Percentiles rank a stretch among this genome's conserved stretches.
These are phyloP conservation scores for Xylaria nigripes DNA, from an alignment of 495 filamentous ascomycete species.

Conservation along the genomic window DNA sequence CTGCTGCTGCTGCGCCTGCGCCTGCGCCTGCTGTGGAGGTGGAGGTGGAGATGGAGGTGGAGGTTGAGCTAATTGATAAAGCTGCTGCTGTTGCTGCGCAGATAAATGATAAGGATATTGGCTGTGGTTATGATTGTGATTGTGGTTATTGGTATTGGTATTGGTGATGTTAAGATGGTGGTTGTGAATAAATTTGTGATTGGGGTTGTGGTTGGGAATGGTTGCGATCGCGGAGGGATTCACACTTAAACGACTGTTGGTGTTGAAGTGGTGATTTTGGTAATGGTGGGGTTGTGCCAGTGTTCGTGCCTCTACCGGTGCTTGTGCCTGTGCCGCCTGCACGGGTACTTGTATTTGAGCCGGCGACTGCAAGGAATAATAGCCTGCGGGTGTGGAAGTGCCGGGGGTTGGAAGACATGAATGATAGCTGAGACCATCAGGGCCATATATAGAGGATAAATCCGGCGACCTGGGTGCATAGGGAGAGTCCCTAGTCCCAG, in stretches of 20 bases:
- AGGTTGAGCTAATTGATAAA: too few relatives aligned
- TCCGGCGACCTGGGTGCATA: constrained; percentile 52
- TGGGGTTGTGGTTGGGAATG: neutral
- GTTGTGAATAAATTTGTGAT: too few relatives aligned
- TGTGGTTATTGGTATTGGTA: neutral
- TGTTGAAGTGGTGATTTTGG: neutral
- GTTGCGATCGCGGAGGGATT: constrained; percentile 8
- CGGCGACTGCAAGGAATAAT: constrained; percentile 43
- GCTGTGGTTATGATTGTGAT: constrained; percentile 1
- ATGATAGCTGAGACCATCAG: neutral
- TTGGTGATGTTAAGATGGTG: too few relatives aligned
- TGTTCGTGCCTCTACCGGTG: neutral
- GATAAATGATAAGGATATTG: constrained; percentile 11
- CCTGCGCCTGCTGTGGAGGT: neutral
- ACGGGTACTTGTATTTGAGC: constrained; percentile 24
- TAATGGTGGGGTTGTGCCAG: too few relatives aligned
- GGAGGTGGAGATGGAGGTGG: too few relatives aligned
- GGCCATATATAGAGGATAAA: constrained; percentile 42
- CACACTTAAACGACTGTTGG: neutral
- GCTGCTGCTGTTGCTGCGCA: constrained; percentile 12
- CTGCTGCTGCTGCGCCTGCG: constrained; percentile 4
- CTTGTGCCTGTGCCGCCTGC: constrained; percentile 30
- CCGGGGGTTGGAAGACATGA: constrained; percentile 15
- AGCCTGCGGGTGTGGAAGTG: constrained; percentile 8
- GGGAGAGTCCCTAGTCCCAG: constrained; percentile 24